A percentile compares a stretch with the other conserved stretches of the same genome.
phyloP scores from a whole-genome alignment of 2,329 filamentous ascomycete species.

The Ascocoryne sarcoides region DNA sequence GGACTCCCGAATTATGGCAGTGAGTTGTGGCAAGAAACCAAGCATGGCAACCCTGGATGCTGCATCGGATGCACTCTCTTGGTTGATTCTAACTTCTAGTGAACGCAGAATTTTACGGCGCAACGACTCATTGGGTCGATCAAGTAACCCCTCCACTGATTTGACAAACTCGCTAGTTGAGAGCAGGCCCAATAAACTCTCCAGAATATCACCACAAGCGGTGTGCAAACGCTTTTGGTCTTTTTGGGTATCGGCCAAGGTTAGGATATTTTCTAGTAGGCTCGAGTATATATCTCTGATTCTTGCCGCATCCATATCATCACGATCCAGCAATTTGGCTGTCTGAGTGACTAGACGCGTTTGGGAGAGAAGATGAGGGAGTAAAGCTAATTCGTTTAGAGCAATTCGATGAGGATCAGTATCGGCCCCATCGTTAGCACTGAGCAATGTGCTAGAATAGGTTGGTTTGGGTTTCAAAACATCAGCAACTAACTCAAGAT shows the following conservation, averaged over 20 bases:
- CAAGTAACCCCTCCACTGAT: slow-evolving; percentile 73
- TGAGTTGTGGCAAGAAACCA: slow-evolving; percentile 70
- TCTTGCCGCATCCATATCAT: slow-evolving; percentile 58
- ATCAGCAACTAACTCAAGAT: slow-evolving; percentile 67
- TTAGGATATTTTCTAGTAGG: slow-evolving; percentile 56
- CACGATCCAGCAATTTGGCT: slow-evolving; percentile 45
- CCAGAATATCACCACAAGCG: slow-evolving; percentile 61
- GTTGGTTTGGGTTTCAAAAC: slow-evolving; percentile 65
- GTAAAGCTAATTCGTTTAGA: slow-evolving; percentile 44
- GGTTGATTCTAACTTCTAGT: slow-evolving; percentile 69
- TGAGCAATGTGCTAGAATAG: slow-evolving; percentile 65
- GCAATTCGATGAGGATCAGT: slow-evolving; percentile 43
- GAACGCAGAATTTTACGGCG: slow-evolving; percentile 74
- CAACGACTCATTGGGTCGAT: slow-evolving; percentile 64
- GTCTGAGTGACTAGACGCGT: slow-evolving; percentile 48
- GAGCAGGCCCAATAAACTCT: slow-evolving; percentile 73
- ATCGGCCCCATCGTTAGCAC: slow-evolving; percentile 39
- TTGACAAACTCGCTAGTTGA: slow-evolving; percentile 85
- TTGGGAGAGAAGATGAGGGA: slow-evolving; percentile 50
- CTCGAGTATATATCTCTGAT: slow-evolving; percentile 60
- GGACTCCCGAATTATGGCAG: slow-evolving; percentile 65
- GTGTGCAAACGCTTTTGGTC: slow-evolving; percentile 44
- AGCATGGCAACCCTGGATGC: slow-evolving; percentile 63
- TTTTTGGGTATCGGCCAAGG: slow-evolving; percentile 57
- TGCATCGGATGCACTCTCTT: slow-evolving; percentile 60